Conservation (phyloP, 441 rosid species). For the Francoa sonchifolia region DNA sequence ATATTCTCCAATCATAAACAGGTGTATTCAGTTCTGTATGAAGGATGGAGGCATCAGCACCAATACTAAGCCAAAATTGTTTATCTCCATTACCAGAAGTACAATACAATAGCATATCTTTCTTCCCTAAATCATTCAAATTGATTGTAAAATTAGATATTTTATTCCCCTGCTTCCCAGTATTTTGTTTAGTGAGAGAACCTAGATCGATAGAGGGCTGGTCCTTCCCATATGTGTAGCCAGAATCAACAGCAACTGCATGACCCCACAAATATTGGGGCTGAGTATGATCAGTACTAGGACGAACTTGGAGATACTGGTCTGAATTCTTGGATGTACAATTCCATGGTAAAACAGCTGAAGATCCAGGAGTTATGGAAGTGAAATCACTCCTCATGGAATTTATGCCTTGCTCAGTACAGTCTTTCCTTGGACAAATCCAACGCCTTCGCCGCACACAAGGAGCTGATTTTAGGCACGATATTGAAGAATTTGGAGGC, state of each 20-base stretch:
- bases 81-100: constrained; percentile 9
- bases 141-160: constrained; percentile 4
- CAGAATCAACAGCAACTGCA: constrained; percentile 54
- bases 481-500: constrained; percentile 36
- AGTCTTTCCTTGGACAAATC: constrained; percentile 39
- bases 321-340: constrained; percentile 57
- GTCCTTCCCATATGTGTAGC: constrained; percentile 50
- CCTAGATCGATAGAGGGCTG: constrained; percentile 34
- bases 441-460: constrained; percentile 56
- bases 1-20: constrained; percentile 19
- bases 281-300: constrained; percentile 36
- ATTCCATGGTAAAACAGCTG: constrained; percentile 78
- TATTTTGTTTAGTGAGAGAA: constrained; percentile 24
- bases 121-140: constrained; percentile 15
- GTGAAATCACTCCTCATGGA: constrained; percentile 16
- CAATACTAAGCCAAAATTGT: constrained; percentile 17
- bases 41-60: constrained; percentile 16
- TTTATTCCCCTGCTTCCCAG: constrained; percentile 9
- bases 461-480: constrained; percentile 24
- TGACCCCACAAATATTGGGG: constrained; percentile 62
- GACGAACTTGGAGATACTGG: constrained; percentile 66
- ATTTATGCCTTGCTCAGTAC: constrained; percentile 15
- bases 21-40: constrained; percentile 16
- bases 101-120: constrained; percentile 13
- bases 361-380: constrained; percentile 53